Evolutionary conservation across 768 basidiomycete species (phyloP).

Genomic region (Nidularia sp.): DNA sequence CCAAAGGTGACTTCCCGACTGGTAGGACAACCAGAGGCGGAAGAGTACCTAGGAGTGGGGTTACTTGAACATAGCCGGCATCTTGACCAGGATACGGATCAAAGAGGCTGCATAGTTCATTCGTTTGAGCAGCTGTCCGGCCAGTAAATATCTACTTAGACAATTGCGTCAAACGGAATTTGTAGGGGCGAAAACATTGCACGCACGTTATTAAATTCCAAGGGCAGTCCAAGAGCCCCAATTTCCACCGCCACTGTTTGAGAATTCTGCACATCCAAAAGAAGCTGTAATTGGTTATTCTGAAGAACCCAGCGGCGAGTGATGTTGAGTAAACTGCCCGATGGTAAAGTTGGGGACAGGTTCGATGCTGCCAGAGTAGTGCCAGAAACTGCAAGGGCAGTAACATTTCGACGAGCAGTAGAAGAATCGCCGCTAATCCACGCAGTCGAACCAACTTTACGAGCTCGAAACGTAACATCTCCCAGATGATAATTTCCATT

Average conservation of each 20-base stretch:
- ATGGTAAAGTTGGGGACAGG: slow-evolving; percentile 44
- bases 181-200: too few relatives aligned
- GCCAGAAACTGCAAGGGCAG: slow-evolving; percentile 32
- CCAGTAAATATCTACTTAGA: slow-evolving; percentile 46
- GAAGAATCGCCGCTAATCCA: slow-evolving; percentile 47
- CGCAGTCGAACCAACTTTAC: slow-evolving; percentile 36
- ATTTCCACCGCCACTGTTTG: slow-evolving; percentile 46
- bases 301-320: slow-evolving; percentile 48
- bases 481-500: slow-evolving; percentile 53
- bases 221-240: slow-evolving; percentile 45
- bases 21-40: slow-evolving; percentile 48
- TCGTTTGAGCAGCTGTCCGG: slow-evolving; percentile 47
- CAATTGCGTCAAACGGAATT: too few relatives aligned
- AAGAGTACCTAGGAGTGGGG: slow-evolving; percentile 50
- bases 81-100: slow-evolving; percentile 58
- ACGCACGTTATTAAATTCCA: slow-evolving; percentile 55
- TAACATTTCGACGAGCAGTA: slow-evolving; percentile 32
- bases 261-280: slow-evolving; percentile 47
- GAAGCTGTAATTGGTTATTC: slow-evolving; percentile 35
- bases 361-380: slow-evolving; percentile 44
- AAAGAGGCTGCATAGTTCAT: slow-evolving; percentile 47
- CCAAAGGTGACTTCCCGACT: slow-evolving; percentile 42
- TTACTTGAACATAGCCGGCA: slow-evolving; percentile 49
- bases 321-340: slow-evolving; percentile 39
- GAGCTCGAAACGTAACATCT: slow-evolving; percentile 49